These are phyloP conservation scores for Prunus yedoensis DNA, from an alignment of 331 rosid genomes.

Conservation along the genomic window DNA sequence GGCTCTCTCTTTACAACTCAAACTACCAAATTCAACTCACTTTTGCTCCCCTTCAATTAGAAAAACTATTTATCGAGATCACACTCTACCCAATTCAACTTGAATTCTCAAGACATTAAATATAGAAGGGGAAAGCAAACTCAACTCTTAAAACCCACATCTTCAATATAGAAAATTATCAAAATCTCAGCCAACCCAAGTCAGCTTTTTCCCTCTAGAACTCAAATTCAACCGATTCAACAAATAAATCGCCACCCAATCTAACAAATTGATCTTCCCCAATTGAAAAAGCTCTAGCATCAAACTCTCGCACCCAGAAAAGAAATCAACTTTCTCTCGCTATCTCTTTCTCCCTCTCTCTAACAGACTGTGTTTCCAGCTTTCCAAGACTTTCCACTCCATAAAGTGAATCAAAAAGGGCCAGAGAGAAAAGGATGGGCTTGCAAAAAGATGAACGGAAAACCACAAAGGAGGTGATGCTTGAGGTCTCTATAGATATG, in stretches of 20 bases:
- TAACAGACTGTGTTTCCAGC: not conserved
- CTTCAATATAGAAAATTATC: not conserved
- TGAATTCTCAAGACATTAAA: not conserved
- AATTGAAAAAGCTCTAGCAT: not conserved
- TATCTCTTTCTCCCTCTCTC: no score
- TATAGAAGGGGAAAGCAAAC: not conserved
- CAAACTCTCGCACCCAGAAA: not conserved
- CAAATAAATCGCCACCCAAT: not conserved
- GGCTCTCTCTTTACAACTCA: not conserved
- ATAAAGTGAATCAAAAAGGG: not conserved
- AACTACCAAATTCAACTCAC: not conserved
- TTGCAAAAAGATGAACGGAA: not conserved
- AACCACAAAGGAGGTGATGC: not conserved
- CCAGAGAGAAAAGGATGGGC: not conserved
- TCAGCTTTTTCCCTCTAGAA: constrained; percentile 19
- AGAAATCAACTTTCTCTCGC: no score
- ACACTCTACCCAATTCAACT: not conserved
- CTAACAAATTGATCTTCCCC: not conserved
- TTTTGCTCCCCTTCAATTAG: not conserved
- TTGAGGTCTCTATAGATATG: not conserved
- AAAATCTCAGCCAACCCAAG: constrained; percentile 9
- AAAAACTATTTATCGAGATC: not conserved
- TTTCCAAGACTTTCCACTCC: not conserved
- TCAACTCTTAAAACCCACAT: not conserved
- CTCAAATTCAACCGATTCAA: constrained; percentile 14